A percentile compares a stretch with the other conserved stretches of the same genome.
phyloP scores from a whole-genome alignment of 73 alveolate species.

The Tetrahymena malaccensis region DNA sequence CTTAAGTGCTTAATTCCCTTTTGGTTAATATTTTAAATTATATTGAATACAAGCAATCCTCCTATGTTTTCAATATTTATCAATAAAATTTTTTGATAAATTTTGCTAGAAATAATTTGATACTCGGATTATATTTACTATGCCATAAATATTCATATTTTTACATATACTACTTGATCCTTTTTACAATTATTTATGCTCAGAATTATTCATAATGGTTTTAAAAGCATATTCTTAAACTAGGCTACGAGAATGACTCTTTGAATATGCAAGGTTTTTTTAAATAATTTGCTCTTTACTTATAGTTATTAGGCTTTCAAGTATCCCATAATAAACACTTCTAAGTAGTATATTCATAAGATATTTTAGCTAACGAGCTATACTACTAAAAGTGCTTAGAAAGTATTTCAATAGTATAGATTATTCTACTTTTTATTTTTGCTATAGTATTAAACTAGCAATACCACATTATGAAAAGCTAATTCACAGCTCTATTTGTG shows the following conservation, averaged over 20 bases:
- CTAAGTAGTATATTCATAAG: background rate
- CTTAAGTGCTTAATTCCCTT: background rate
- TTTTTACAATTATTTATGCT: background rate
- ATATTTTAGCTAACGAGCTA: background rate
- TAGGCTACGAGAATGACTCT: background rate
- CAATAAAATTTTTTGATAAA: background rate
- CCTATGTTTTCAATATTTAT: background rate
- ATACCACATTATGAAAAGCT: background rate
- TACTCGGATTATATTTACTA: background rate
- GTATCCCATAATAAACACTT: background rate
- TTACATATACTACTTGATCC: background rate
- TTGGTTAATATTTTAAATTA: background rate
- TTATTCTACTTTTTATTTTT: too few species aligned
- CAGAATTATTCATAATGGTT: background rate
- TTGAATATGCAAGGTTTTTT: background rate
- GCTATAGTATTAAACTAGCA: background rate
- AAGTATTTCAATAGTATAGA: background rate
- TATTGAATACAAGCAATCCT: background rate
- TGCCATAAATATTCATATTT: background rate
- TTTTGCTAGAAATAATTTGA: background rate
- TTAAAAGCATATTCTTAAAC: too few species aligned
- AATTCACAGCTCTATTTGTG: background rate
- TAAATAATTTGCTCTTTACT: background rate
- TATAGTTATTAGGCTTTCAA: background rate
- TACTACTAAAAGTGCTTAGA: background rate